Evolutionary conservation across 192 early-diverging fungal genomes (phyloP).

Genomic region (Entomortierella lignicola): DNA sequence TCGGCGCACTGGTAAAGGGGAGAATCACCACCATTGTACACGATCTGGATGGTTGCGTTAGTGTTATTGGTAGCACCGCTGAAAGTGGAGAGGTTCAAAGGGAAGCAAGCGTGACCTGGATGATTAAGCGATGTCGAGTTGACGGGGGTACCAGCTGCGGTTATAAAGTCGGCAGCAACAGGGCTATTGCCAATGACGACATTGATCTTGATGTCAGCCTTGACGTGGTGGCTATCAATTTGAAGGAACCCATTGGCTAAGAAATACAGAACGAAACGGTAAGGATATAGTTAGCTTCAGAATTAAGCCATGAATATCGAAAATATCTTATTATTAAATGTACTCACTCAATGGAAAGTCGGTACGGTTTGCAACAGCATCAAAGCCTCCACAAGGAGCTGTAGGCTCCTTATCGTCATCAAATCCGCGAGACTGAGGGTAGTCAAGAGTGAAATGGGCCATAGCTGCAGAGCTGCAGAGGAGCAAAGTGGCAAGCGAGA

Average conservation of each 20-base stretch:
- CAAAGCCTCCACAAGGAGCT: constrained; percentile 64
- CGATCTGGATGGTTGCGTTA: constrained; percentile 66
- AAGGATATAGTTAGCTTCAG: no score
- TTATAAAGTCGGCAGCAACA: constrained; percentile 53
- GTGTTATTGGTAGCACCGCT: constrained; percentile 56
- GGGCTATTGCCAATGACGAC: constrained; percentile 56
- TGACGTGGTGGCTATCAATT: constrained; percentile 57
- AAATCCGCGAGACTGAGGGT: constrained; percentile 60
- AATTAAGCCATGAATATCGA: no score
- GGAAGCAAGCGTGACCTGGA: constrained; percentile 57
- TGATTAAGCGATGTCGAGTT: constrained; percentile 28
- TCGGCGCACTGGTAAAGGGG: constrained; percentile 59
- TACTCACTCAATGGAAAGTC: constrained; percentile 60
- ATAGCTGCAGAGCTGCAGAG: constrained; percentile 46
- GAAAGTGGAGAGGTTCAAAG: constrained; percentile 46
- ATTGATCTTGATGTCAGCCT: constrained; percentile 54
- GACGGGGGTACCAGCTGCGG: constrained; percentile 30
- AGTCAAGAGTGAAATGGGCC: constrained; percentile 62
- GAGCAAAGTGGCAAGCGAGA: constrained; percentile 37
- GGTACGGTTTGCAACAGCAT: constrained; percentile 45
- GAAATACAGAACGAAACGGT: no score
- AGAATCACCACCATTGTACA: constrained; percentile 63
- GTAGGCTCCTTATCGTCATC: constrained; percentile 55
- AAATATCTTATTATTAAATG: neutral
- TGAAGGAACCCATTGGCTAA: no score